These are phyloP conservation scores for Cystofilobasidium ferigula DNA, from an alignment of 768 basidiomycete genomes.

Conservation along the genomic window DNA sequence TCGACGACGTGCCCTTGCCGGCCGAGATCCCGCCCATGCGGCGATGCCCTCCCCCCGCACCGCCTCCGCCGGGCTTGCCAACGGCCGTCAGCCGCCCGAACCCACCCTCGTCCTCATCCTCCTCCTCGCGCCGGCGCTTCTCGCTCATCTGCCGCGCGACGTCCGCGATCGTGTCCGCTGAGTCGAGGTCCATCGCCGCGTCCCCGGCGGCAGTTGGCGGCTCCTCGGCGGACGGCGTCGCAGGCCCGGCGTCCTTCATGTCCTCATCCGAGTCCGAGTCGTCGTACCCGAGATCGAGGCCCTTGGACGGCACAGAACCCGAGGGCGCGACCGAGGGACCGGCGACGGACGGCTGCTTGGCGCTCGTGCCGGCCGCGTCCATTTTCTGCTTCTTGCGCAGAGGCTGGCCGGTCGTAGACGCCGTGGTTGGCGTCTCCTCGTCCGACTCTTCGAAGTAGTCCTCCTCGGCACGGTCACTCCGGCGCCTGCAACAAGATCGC, in stretches of 20 bases:
- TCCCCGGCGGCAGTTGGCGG: too few species aligned
- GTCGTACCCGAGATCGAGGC: constrained; percentile 17
- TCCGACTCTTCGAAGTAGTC: constrained; percentile 86
- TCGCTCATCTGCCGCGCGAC: constrained; percentile 49
- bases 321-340: too few species aligned
- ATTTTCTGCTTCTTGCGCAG: constrained; percentile 31
- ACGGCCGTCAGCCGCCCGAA: constrained; percentile 26
- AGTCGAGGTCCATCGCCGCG: constrained; percentile 32
- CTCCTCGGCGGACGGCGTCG: constrained; percentile 46
- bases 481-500: constrained; percentile 28
- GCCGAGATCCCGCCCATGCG: not conserved
- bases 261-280: constrained; percentile 26
- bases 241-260: constrained; percentile 37
- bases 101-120: constrained; percentile 50
- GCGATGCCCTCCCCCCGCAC: not conserved
- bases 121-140: constrained; percentile 56
- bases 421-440: constrained; percentile 51
- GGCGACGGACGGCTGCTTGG: too few species aligned
- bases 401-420: constrained; percentile 29
- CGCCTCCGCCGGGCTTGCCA: not conserved
- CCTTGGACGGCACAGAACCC: too few species aligned
- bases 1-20: not conserved
- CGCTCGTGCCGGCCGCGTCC: not conserved
- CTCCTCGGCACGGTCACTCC: constrained; percentile 56
- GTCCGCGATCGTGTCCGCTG: constrained; percentile 38